Evolutionary conservation across 2,329 filamentous ascomycete species (phyloP).

Genomic region (Orbilia javanica): DNA sequence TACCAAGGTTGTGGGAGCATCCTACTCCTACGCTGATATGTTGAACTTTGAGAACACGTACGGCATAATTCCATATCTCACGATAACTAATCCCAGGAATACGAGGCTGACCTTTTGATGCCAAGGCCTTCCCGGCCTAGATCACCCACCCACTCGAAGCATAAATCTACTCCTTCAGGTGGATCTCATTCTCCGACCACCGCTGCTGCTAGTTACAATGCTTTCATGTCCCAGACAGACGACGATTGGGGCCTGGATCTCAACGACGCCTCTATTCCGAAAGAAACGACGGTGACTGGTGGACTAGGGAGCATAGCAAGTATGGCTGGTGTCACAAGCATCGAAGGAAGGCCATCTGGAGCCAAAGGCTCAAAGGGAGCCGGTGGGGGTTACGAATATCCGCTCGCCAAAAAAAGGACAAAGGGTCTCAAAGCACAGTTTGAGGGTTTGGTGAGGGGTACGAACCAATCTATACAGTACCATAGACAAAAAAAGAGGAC

Average conservation of each 20-base stretch:
- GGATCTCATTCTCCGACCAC: constrained; percentile 62
- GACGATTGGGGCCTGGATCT: constrained; percentile 84
- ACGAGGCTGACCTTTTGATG: constrained; percentile 30
- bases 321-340: constrained; percentile 57
- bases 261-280: constrained; percentile 68
- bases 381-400: constrained; percentile 58
- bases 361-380: constrained; percentile 48
- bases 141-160: constrained; percentile 70
- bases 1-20: constrained; percentile 81
- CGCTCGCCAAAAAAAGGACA: constrained; percentile 67
- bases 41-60: constrained; percentile 87
- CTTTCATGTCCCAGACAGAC: constrained; percentile 83
- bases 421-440: constrained; percentile 98
- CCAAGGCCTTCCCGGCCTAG: constrained; percentile 36
- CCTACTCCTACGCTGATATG: constrained; percentile 96
- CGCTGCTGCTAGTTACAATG: constrained; percentile 80
- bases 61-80: constrained; percentile 20
- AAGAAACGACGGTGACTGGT: constrained; percentile 37
- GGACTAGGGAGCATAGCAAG: constrained; percentile 53
- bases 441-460: constrained; percentile 88
- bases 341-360: constrained; percentile 48
- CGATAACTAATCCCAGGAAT: constrained; percentile 11
- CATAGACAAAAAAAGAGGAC: background rate
- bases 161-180: constrained; percentile 68
- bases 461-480: background rate